Percentiles rank a stretch among this genome's conserved stretches.
phyloP scores from a whole-genome alignment of 768 basidiomycete species.

The Russula compacta region DNA sequence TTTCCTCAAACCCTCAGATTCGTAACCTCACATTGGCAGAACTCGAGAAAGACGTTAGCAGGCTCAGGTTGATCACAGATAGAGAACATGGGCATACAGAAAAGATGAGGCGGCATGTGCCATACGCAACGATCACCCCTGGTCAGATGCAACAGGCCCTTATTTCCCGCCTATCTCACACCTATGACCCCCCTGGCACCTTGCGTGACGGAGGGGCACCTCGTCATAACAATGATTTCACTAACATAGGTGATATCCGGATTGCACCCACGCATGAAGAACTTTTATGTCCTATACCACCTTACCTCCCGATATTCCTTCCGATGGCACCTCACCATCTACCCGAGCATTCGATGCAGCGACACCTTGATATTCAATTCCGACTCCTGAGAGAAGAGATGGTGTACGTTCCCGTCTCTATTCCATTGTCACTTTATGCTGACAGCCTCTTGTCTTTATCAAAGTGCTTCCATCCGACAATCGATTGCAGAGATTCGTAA shows the following conservation, averaged over 20 bases:
- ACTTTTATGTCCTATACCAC: slow-evolving; percentile 37
- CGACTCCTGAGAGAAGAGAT: slow-evolving; percentile 66
- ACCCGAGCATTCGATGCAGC: slow-evolving; percentile 49
- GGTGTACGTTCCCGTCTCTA: slow-evolving; percentile 33
- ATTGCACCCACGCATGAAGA: slow-evolving; percentile 65
- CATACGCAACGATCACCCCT: slow-evolving; percentile 9
- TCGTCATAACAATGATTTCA: slow-evolving; percentile 62
- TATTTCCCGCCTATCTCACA: slow-evolving; percentile 31
- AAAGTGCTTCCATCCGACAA: slow-evolving; percentile 20
- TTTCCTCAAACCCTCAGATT: slow-evolving; percentile 21
- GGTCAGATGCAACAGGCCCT: slow-evolving; percentile 28
- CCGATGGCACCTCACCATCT: slow-evolving; percentile 55
- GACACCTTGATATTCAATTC: slow-evolving; percentile 65
- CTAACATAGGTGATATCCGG: slow-evolving; percentile 48
- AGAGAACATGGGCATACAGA: slow-evolving; percentile 38
- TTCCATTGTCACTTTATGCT: not conserved
- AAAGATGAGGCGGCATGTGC: slow-evolving; percentile 6
- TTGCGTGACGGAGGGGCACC: slow-evolving; percentile 37
- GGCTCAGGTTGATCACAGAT: slow-evolving; percentile 37
- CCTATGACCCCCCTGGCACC: slow-evolving; percentile 49
- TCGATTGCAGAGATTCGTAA: slow-evolving; percentile 17
- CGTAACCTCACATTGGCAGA: slow-evolving; percentile 33
- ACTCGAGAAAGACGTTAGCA: slow-evolving; percentile 27
- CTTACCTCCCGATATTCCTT: slow-evolving; percentile 56
- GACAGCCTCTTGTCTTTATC: not conserved